Evolutionary conservation across 352 stramenopile species (phyloP).

Genomic region (Phytophthora pinifolia): DNA sequence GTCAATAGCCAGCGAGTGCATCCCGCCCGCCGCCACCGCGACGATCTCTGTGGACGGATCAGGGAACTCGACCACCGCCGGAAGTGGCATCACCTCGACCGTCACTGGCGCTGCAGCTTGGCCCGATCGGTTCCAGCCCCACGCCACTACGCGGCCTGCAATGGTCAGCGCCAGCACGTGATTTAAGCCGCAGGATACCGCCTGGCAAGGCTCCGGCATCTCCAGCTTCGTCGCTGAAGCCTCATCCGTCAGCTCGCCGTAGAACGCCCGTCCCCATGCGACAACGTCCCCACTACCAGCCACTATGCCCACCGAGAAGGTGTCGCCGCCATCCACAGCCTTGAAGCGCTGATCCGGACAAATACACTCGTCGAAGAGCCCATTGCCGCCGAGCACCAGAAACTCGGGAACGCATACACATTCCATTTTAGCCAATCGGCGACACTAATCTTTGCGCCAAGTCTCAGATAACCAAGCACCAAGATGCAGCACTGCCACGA

Average conservation of each 20-base stretch:
- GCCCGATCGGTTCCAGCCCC: conserved; percentile 52
- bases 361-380: conserved; percentile 41
- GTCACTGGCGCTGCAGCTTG: conserved; percentile 32
- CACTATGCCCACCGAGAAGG: conserved; percentile 50
- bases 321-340: conserved; percentile 48
- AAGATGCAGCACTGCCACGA: conserved; percentile 69
- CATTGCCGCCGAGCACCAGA: conserved; percentile 5
- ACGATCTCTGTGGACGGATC: conserved; percentile 5
- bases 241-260: conserved; percentile 47
- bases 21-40: conserved; percentile 48
- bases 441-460: conserved; percentile 3
- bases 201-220: conserved; percentile 31
- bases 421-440: conserved; percentile 40
- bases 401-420: conserved; percentile 23
- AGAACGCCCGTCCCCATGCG: conserved; percentile 68
- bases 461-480: conserved; percentile 2
- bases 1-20: conserved; percentile 65
- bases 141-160: conserved; percentile 46
- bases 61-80: conserved; percentile 33
- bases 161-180: conserved; percentile 50
- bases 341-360: conserved; percentile 17
- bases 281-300: conserved; percentile 33
- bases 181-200: conserved; percentile 54
- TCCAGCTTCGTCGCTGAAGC: conserved; percentile 14
- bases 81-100: conserved; percentile 17